Evolutionary conservation across 768 basidiomycete species (phyloP).

Genomic region (Trametes gibbosa): DNA sequence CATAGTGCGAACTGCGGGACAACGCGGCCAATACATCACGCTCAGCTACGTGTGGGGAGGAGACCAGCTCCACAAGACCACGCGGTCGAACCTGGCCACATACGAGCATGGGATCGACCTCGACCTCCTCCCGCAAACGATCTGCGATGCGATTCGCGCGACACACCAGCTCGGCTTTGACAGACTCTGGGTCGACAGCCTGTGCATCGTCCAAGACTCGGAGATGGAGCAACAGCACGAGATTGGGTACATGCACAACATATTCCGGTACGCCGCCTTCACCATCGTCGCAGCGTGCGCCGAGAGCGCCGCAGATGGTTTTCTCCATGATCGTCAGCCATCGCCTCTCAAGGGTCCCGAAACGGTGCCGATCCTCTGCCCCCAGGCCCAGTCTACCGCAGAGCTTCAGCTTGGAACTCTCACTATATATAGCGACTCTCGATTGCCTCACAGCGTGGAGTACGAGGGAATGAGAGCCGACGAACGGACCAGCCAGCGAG

Average conservation of each 20-base stretch:
- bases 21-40: neutral
- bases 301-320: neutral
- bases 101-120: conserved; percentile 1
- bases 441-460: neutral
- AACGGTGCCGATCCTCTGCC: neutral
- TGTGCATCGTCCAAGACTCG: conserved; percentile 17
- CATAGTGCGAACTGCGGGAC: neutral
- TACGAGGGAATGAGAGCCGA: too few species aligned
- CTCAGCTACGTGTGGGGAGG: conserved; percentile 15
- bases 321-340: conserved; percentile 6
- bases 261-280: conserved; percentile 7
- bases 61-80: neutral
- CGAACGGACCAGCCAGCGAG: conserved; percentile 1
- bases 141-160: conserved; percentile 7
- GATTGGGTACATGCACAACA: neutral
- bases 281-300: conserved; percentile 14
- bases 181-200: conserved; percentile 16
- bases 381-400: neutral
- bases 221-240: conserved; percentile 3
- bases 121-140: conserved; percentile 4
- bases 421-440: neutral
- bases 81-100: neutral
- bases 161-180: conserved; percentile 3
- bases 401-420: neutral
- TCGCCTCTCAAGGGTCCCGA: too few species aligned